These are phyloP conservation scores for Nothophaeocryptopus gaeumannii DNA, from an alignment of 2,329 filamentous ascomycete species.

Conservation along the genomic window DNA sequence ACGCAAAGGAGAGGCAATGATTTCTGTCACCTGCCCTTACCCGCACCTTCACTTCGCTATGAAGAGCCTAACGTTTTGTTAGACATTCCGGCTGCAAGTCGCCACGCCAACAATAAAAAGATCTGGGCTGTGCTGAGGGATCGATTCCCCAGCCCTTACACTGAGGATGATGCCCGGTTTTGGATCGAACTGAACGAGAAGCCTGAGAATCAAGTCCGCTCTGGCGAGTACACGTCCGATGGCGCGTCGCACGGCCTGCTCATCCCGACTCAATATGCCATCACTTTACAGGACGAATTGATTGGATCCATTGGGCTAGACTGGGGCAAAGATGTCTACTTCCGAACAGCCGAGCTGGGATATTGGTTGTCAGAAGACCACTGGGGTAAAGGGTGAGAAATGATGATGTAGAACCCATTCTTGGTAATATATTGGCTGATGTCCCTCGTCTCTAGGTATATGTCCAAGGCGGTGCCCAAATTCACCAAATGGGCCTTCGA, in stretches of 20 bases:
- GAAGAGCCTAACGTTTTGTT: too few relatives aligned
- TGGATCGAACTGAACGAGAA: conserved; percentile 38
- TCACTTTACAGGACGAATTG: conserved; percentile 27
- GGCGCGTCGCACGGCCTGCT: conserved; percentile 19
- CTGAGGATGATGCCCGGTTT: conserved; percentile 28
- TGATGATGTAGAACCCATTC: too few relatives aligned
- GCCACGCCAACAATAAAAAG: conserved; percentile 32
- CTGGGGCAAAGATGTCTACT: conserved; percentile 33
- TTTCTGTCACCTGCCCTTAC: too few relatives aligned
- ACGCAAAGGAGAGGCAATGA: too few relatives aligned
- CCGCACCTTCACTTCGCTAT: too few relatives aligned
- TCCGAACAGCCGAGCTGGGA: conserved; percentile 41
- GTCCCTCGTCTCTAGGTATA: conserved; percentile 14
- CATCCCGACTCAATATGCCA: conserved; percentile 22
- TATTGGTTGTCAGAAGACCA: conserved; percentile 42
- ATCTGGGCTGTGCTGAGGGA: conserved; percentile 39
- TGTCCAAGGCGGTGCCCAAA: conserved; percentile 33
- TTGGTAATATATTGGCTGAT: too few relatives aligned
- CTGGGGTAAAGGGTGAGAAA: conserved; percentile 31
- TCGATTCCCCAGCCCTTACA: conserved; percentile 42
- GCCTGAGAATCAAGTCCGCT: conserved; percentile 11
- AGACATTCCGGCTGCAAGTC: conserved; percentile 22
- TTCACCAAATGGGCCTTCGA: conserved; percentile 39
- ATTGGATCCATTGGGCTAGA: conserved; percentile 41
- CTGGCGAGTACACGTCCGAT: conserved; percentile 22